These are phyloP conservation scores for Rhexocercosporidium sp. DNA, from an alignment of 2,329 filamentous ascomycete genomes.

Conservation along the genomic window DNA sequence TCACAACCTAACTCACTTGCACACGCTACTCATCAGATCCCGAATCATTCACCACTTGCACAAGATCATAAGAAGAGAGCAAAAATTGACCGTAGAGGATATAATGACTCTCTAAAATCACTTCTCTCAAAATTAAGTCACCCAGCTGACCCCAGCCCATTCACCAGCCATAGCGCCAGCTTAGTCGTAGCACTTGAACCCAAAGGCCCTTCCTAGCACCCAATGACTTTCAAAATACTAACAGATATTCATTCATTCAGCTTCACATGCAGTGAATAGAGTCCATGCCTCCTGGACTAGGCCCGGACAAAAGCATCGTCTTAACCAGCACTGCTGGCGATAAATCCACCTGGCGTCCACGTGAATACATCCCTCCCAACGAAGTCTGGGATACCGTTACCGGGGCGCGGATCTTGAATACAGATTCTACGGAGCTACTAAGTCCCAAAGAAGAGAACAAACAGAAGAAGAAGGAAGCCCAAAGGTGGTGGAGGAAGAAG, in stretches of 20 bases:
- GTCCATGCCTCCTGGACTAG: neutral
- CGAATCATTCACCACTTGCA: neutral
- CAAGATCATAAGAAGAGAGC: neutral
- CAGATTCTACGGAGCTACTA: neutral
- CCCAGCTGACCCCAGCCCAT: neutral
- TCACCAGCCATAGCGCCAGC: neutral
- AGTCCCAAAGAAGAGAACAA: neutral
- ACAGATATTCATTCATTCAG: neutral
- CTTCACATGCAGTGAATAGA: neutral
- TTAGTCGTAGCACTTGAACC: neutral
- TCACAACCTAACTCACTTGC: neutral
- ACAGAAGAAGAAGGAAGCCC: neutral
- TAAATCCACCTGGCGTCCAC: neutral
- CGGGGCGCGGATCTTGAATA: neutral
- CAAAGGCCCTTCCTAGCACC: neutral
- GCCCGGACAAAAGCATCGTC: neutral
- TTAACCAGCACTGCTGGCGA: neutral
- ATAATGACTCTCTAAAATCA: neutral
- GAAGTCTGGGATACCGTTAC: neutral
- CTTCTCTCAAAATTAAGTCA: neutral
- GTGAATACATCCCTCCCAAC: neutral
- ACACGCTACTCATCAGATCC: neutral
- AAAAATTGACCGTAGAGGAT: neutral
- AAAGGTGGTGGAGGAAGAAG: slow-evolving; percentile 3
- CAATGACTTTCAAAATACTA: neutral